These are phyloP conservation scores for Tarenaya hassleriana DNA, from an alignment of 345 rosid species.

Conservation along the genomic window DNA sequence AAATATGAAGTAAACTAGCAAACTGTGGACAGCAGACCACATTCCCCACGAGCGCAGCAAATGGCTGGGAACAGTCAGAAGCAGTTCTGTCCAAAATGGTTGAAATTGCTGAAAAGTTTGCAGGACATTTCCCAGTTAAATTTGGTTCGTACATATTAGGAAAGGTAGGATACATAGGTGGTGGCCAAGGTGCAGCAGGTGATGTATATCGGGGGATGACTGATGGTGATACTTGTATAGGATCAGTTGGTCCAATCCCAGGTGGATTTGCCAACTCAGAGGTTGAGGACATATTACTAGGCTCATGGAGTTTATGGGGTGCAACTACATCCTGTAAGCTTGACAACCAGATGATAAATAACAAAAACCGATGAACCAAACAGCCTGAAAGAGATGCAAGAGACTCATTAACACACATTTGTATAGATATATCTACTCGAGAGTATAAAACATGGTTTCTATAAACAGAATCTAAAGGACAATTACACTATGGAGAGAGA, in stretches of 20 bases:
- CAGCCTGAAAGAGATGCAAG: slow-evolving; percentile 48
- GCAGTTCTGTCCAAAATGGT: slow-evolving; percentile 62
- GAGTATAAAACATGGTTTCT: background rate
- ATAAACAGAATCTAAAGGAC: background rate
- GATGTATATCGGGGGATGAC: slow-evolving; percentile 59
- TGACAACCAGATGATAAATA: slow-evolving; percentile 59
- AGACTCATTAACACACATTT: slow-evolving; percentile 20
- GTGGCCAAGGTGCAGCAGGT: slow-evolving; percentile 47
- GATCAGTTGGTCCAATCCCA: slow-evolving; percentile 58
- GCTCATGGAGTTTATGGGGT: slow-evolving; percentile 30
- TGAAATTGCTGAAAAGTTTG: slow-evolving; percentile 69
- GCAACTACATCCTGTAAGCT: slow-evolving; percentile 60
- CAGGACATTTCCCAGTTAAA: slow-evolving; percentile 84
- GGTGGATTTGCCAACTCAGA: slow-evolving; percentile 71
- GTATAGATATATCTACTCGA: slow-evolving; percentile 4
- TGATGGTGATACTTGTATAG: slow-evolving; percentile 86
- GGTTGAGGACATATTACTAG: slow-evolving; percentile 42
- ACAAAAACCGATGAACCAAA: slow-evolving; percentile 42
- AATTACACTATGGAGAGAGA: background rate
- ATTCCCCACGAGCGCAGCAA: slow-evolving; percentile 82
- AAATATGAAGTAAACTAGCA: slow-evolving; percentile 69
- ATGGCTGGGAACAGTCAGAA: slow-evolving; percentile 68
- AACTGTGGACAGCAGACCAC: slow-evolving; percentile 96
- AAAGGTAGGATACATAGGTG: slow-evolving; percentile 76
- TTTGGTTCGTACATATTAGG: slow-evolving; percentile 72